phyloP scores from a whole-genome alignment of 345 rosid species.

The Eucalyptus erythrocorys region DNA sequence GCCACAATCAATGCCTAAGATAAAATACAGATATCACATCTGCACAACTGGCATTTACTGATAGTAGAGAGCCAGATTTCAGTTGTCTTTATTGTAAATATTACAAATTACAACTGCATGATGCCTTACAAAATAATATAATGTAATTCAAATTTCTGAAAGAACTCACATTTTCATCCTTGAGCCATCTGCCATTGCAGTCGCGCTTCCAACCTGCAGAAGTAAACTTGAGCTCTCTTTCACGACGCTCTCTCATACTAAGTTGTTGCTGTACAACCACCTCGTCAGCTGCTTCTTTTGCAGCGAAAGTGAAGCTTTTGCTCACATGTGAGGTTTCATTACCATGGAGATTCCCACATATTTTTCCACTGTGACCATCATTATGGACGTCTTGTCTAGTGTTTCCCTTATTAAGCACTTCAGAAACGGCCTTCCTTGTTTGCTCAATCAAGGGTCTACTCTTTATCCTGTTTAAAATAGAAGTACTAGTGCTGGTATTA shows the following conservation, averaged over 20 bases:
- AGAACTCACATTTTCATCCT: slow-evolving; percentile 35
- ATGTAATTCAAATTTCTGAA: not conserved
- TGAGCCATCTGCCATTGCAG: slow-evolving; percentile 41
- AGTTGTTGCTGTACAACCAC: not conserved
- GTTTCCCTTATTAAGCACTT: not conserved
- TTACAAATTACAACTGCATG: not conserved
- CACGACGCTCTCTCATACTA: slow-evolving; percentile 13
- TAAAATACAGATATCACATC: not conserved
- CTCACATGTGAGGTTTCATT: not conserved
- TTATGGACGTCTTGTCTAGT: not conserved
- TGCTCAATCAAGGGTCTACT: slow-evolving; percentile 25
- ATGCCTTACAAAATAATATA: accelerated
- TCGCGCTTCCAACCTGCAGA: slow-evolving; percentile 53
- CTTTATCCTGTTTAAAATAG: not conserved
- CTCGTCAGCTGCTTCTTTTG: not conserved
- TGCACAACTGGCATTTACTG: not conserved
- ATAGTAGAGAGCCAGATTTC: accelerated
- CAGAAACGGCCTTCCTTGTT: slow-evolving; percentile 13
- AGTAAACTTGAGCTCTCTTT: slow-evolving; percentile 37
- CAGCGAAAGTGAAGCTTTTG: not conserved
- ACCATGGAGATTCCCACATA: not conserved
- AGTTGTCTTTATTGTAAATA: not conserved
- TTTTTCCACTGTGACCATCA: not conserved
- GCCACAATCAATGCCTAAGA: not conserved
- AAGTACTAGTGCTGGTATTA: not conserved